These are phyloP conservation scores for Scleroderma bovista DNA, from an alignment of 768 basidiomycete genomes.

Conservation along the genomic window DNA sequence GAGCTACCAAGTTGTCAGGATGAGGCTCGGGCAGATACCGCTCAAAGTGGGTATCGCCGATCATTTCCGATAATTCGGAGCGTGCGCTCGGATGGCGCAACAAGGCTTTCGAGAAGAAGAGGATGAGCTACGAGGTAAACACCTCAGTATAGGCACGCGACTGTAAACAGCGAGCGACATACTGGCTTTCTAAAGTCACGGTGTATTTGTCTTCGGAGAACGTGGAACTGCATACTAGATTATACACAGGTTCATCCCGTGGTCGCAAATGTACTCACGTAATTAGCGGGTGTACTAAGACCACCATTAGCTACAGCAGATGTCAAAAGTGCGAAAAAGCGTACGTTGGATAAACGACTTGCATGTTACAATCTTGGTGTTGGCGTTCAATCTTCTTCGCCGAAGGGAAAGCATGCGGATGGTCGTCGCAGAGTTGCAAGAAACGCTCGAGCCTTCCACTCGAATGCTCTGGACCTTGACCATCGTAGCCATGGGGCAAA, in stretches of 20 bases:
- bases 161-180: slow-evolving; percentile 16
- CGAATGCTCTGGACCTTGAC: slow-evolving; percentile 97
- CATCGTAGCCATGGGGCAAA: slow-evolving; percentile 95
- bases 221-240: slow-evolving; percentile 70
- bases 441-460: slow-evolving; percentile 94
- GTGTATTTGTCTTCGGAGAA: slow-evolving; percentile 93
- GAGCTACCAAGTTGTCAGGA: slow-evolving; percentile 61
- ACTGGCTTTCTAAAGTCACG: slow-evolving; percentile 98
- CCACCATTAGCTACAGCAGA: slow-evolving; percentile 6
- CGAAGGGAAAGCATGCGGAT: slow-evolving; percentile 86
- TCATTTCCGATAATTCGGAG: slow-evolving; percentile 84
- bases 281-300: slow-evolving; percentile 88
- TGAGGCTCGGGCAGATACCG: slow-evolving; percentile 87
- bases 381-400: slow-evolving; percentile 88
- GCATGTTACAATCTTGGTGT: slow-evolving; percentile 99
- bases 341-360: slow-evolving; percentile 94
- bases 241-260: background rate
- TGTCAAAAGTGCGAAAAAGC: slow-evolving; percentile 22
- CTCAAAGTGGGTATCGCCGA: slow-evolving; percentile 84
- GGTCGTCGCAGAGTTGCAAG: slow-evolving; percentile 96
- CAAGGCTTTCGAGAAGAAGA: slow-evolving; percentile 97
- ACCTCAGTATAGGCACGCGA: background rate
- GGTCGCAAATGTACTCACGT: slow-evolving; percentile 41
- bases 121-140: slow-evolving; percentile 53
- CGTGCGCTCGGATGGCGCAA: slow-evolving; percentile 92